Evolutionary conservation across 2,329 filamentous ascomycete genomes (phyloP).

Genomic region (Sporothrix dimorphospora): DNA sequence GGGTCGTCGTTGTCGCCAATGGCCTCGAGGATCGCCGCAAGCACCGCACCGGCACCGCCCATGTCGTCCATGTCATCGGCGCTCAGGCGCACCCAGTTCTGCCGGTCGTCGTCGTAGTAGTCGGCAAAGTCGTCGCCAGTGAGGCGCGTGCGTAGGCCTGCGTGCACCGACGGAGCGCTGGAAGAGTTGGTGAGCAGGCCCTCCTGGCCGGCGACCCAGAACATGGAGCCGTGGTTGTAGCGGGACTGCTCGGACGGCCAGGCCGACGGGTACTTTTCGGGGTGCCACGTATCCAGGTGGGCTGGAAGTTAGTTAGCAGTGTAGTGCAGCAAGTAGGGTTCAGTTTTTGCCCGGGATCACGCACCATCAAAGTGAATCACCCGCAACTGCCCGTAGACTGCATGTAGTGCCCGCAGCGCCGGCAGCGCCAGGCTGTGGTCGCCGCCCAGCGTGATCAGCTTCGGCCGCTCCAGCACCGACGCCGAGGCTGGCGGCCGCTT

Average conservation of each 20-base stretch:
- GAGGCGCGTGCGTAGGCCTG: constrained; percentile 77
- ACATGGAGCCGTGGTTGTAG: constrained; percentile 90
- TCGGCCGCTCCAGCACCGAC: constrained; percentile 46
- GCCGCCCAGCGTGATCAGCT: constrained; percentile 71
- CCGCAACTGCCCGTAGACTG: constrained; percentile 65
- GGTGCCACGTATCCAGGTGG: constrained; percentile 86
- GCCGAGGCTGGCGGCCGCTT: constrained; percentile 43
- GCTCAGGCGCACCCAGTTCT: constrained; percentile 80
- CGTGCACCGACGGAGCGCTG: constrained; percentile 74
- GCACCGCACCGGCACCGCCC: constrained; percentile 67
- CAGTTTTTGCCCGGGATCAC: constrained; percentile 31
- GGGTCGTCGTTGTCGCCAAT: constrained; percentile 74
- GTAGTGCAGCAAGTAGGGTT: constrained; percentile 36
- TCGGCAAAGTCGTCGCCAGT: constrained; percentile 66
- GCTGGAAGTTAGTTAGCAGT: constrained; percentile 36
- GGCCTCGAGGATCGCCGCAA: constrained; percentile 62
- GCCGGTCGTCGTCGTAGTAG: constrained; percentile 71
- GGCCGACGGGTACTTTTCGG: constrained; percentile 74
- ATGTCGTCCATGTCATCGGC: constrained; percentile 87
- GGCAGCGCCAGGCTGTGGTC: constrained; percentile 74
- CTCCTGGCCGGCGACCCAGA: constrained; percentile 83
- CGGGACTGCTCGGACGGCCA: constrained; percentile 72
- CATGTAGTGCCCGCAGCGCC: constrained; percentile 66
- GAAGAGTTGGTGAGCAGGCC: constrained; percentile 73
- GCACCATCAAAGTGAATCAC: constrained; percentile 71